These are phyloP conservation scores for Ambrosia trifida DNA, from an alignment of 129 eudicot species.

Conservation along the genomic window DNA sequence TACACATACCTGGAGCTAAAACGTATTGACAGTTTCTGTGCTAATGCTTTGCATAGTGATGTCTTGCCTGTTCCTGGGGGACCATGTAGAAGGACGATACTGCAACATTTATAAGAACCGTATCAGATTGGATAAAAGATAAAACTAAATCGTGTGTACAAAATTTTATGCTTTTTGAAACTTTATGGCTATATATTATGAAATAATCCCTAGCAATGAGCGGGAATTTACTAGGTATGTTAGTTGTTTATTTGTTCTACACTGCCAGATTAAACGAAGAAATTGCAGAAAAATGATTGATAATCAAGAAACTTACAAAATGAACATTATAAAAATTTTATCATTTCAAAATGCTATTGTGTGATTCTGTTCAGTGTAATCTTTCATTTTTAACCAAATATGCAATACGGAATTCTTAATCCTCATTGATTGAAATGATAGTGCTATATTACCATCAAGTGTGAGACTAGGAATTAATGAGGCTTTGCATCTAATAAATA, in stretches of 20 bases:
- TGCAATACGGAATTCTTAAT: not conserved
- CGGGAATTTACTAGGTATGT: no score
- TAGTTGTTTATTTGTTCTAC: not conserved
- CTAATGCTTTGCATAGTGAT: constrained; percentile 94
- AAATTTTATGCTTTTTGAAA: constrained; percentile 4
- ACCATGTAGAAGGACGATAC: constrained; percentile 95
- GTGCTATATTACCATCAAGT: not conserved
- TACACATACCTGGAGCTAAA: constrained; percentile 70
- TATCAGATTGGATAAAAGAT: constrained; percentile 15
- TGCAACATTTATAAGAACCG: constrained; percentile 37
- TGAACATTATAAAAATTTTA: not conserved
- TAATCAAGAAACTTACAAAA: constrained; percentile 2
- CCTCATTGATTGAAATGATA: not conserved
- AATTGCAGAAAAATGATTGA: constrained; percentile 11
- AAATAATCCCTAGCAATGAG: not conserved
- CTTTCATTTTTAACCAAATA: constrained; percentile 1
- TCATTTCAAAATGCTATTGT: not conserved
- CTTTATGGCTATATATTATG: constrained; percentile 1
- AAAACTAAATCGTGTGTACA: not conserved
- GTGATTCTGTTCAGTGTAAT: not conserved
- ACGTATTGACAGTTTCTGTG: constrained; percentile 93
- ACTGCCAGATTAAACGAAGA: not conserved
- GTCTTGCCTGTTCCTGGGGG: constrained; percentile 99
- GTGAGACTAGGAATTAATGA: not conserved
- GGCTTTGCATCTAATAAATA: not conserved